phyloP scores from a whole-genome alignment of 2,329 filamentous ascomycete species.

The Epichloe hybrida region DNA sequence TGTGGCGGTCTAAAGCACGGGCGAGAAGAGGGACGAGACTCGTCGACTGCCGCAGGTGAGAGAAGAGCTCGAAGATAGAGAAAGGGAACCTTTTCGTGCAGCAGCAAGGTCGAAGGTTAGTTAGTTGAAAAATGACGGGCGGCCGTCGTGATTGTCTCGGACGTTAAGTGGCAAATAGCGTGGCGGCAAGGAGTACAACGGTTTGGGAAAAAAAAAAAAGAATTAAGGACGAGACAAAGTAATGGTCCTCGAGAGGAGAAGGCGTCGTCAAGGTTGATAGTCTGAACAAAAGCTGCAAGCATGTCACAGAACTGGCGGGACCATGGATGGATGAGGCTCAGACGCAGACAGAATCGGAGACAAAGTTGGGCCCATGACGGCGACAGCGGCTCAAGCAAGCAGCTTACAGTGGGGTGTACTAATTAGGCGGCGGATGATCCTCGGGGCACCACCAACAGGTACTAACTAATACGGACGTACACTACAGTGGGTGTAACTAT shows the following conservation, averaged over 20 bases:
- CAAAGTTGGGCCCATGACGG: not conserved
- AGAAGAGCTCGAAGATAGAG: not conserved
- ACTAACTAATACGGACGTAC: not conserved
- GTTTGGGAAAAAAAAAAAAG: not conserved
- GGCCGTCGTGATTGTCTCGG: not conserved
- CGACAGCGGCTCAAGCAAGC: not conserved
- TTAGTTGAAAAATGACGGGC: not conserved
- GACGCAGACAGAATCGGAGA: not conserved
- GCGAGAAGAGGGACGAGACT: not conserved
- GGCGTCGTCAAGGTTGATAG: not conserved
- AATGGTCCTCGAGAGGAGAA: not conserved
- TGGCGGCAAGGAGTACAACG: not conserved
- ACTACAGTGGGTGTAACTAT: too few relatives aligned
- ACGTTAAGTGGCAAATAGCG: not conserved
- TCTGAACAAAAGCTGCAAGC: not conserved
- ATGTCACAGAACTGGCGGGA: slow-evolving; percentile 1
- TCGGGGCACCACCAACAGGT: not conserved
- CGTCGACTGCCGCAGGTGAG: not conserved
- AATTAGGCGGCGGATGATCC: slow-evolving; percentile 1
- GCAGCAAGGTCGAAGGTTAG: not conserved
- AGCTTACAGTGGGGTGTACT: not conserved
- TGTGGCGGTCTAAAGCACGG: slow-evolving; percentile 25
- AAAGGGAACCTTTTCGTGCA: not conserved
- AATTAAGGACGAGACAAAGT: not conserved
- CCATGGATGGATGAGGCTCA: not conserved